Percentiles rank a stretch among this genome's conserved stretches.
These are phyloP conservation scores for Pseudozyma flocculosa DNA, from an alignment of 1,284 basidiomycete genomes.

Conservation along the genomic window DNA sequence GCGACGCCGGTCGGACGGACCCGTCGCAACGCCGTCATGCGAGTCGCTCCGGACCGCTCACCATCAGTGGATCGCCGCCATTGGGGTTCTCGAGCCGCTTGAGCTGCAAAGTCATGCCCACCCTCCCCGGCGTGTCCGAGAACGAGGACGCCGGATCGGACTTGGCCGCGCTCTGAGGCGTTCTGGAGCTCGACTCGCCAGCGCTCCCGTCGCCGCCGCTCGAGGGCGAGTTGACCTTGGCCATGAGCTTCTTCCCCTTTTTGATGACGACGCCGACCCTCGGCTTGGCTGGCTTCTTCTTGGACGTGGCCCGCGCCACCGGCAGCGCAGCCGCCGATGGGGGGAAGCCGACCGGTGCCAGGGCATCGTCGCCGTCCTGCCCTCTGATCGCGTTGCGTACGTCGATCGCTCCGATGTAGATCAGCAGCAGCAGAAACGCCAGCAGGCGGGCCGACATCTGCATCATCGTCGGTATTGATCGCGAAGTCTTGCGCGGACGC, in stretches of 20 bases:
- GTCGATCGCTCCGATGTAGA: constrained; percentile 35
- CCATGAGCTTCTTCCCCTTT: neutral
- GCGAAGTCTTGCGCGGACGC: neutral
- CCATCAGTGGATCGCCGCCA: constrained; percentile 25
- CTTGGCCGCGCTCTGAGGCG: neutral
- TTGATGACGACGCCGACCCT: constrained; percentile 38
- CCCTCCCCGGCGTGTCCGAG: constrained; percentile 7
- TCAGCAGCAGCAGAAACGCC: constrained; percentile 35
- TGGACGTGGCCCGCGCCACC: no score
- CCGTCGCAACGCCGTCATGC: neutral
- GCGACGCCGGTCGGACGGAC: neutral
- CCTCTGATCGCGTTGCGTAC: neutral
- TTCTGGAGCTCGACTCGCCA: no score
- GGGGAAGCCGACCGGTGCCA: neutral
- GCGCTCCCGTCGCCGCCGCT: no score
- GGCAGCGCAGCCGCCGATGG: neutral
- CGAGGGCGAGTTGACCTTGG: no score
- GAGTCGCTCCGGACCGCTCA: constrained; percentile 3
- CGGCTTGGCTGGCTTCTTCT: constrained; percentile 9
- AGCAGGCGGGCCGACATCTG: constrained; percentile 25
- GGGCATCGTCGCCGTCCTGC: no score
- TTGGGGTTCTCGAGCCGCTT: constrained; percentile 13
- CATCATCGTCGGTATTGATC: constrained; percentile 19
- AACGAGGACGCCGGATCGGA: constrained; percentile 3
- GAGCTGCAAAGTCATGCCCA: constrained; percentile 33